Evolutionary conservation across 208 protist genomes (phyloP), one percentile per base, ranked within the genome.

Genomic region (Endotrypanum monterogeii): DNA sequence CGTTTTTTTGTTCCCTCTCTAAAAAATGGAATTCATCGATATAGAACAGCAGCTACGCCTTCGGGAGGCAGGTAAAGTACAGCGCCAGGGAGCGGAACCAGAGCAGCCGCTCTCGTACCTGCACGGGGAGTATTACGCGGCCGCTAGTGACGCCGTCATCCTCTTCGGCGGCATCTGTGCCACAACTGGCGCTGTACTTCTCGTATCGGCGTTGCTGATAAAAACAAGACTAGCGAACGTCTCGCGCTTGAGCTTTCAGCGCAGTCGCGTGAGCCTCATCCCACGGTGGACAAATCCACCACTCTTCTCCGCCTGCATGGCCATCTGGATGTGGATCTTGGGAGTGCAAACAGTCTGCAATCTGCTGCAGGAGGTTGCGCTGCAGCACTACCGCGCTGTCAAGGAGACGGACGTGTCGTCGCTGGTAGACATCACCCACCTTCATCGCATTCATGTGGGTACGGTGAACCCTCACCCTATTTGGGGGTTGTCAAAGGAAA

Each of bases 1-100:
- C 60, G 60, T 35, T 30, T n/a, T 3, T 57, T 39, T 70, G 23
- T 69, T 35, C 32, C 20, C 3, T 20, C 35, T 50, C 50, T 3
- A 16, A 23, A 30, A 32, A 28, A 73, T 79, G 75, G 32, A 55
- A 44, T 25, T 39, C 51, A 67, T 87, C 48, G 86, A 90, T 66
- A 67, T 90, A 35, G 86, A 90, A 50, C 72, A 84, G 65, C 86
- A 90, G 67, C 67, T 87, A 23, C 79, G 80, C 30, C 74, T 74
- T 7, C 74, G 77, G 28, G 74, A 84, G 58, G 65, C 76, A 18
- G 14, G 69, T 28, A 51, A 61, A 60, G 30, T 60, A 23, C 80
- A 63, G 48, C 51, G 67, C 9, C 73, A 11, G 35, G 78, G 50
- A 65, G 78, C 66, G 51, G 73, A 35, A 23, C 48, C 55, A 14